Conservation (phyloP, 129 eudicot genomes). For the Glebionis coronaria region DNA sequence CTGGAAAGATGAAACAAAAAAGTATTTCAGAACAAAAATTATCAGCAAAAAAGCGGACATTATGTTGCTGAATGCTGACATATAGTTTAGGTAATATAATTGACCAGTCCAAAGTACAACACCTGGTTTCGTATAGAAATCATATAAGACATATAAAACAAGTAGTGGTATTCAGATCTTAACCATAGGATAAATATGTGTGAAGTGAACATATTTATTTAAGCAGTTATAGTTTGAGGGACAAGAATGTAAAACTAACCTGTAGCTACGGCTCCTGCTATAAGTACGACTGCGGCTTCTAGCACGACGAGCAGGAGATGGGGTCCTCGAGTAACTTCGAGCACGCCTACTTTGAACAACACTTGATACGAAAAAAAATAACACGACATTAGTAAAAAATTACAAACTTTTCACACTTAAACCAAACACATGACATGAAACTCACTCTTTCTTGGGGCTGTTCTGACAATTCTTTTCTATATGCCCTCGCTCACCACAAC, state of each 20-base stretch:
- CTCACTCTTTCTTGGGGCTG: slow-evolving; percentile 60
- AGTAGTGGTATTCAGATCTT: neutral
- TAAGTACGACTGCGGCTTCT: slow-evolving; percentile 8
- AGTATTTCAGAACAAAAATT: neutral
- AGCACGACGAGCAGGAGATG: slow-evolving; percentile 2
- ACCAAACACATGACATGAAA: neutral
- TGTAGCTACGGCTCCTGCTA: slow-evolving; percentile 16
- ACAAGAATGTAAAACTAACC: slow-evolving; percentile 1
- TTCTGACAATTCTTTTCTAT: slow-evolving; percentile 75
- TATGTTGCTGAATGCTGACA: no score
- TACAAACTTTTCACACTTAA: neutral
- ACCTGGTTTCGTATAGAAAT: neutral
- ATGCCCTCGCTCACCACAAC: slow-evolving; percentile 84
- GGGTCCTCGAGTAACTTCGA: slow-evolving; percentile 8
- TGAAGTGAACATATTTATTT: neutral
- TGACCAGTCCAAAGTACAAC: no score
- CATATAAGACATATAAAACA: neutral
- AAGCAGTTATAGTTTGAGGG: neutral
- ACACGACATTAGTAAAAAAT: neutral
- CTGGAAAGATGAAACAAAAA: slow-evolving; percentile 28
- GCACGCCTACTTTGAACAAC: slow-evolving; percentile 7
- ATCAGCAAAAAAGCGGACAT: no score
- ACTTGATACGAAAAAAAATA: neutral
- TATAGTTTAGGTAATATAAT: no score
- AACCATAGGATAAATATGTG: neutral